Evolutionary conservation across 331 rosid genomes (phyloP).

Genomic region (Acacia concinna): DNA sequence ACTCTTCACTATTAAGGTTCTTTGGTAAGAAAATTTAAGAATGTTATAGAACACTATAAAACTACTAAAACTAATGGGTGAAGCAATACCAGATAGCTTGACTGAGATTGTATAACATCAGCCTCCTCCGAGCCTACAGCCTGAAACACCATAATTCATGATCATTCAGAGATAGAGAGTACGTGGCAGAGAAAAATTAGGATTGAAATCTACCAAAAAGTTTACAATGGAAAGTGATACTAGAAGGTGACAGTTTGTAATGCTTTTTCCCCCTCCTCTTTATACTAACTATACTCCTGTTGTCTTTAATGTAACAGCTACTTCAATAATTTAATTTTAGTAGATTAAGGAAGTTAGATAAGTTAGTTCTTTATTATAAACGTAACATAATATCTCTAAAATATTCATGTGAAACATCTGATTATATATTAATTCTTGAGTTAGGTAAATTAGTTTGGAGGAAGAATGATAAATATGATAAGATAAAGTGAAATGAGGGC

Average conservation of each 20-base stretch:
- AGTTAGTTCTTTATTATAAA: too few species aligned
- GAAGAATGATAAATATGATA: too few species aligned
- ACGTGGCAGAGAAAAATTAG: not conserved
- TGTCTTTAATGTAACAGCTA: too few species aligned
- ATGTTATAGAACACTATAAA: conserved; percentile 21
- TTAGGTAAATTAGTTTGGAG: too few species aligned
- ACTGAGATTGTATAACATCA: conserved; percentile 11
- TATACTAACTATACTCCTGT: not conserved
- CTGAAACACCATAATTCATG: conserved; percentile 49
- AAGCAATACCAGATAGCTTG: conserved; percentile 25
- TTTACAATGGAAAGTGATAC: not conserved
- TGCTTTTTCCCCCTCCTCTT: not conserved
- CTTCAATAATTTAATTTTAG: too few species aligned
- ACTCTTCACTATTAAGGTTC: conserved; percentile 9
- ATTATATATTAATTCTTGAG: too few species aligned
- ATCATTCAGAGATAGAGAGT: conserved; percentile 24
- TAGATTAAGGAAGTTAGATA: too few species aligned
- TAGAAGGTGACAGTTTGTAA: not conserved
- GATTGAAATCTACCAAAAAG: not conserved
- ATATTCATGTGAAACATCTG: too few species aligned
- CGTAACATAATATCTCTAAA: too few species aligned
- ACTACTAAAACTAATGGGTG: conserved; percentile 16
- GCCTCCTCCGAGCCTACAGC: conserved; percentile 52
- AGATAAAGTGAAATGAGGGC: too few species aligned
- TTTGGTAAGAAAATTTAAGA: conserved; percentile 13